phyloP scores from a whole-genome alignment of 192 early-diverging fungal genomes.

The Coemansia umbellata region DNA sequence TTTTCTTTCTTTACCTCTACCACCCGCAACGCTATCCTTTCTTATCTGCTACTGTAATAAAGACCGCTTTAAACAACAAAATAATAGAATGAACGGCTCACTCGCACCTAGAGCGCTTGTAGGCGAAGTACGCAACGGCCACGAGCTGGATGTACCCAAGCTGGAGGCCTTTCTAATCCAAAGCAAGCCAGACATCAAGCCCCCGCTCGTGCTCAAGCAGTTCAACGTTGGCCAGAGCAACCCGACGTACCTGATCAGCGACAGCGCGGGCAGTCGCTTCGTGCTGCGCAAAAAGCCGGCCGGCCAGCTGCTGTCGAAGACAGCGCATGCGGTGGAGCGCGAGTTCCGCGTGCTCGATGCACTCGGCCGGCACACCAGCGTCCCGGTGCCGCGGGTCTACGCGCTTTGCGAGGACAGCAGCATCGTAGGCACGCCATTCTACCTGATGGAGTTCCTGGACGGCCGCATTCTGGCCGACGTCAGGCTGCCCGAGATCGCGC shows the following conservation, averaged over 20 bases:
- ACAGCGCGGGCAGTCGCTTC: conserved; percentile 61
- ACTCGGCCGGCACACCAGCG: conserved; percentile 63
- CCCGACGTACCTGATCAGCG: conserved; percentile 85
- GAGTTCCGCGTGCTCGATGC: conserved; percentile 81
- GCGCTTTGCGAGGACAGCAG: conserved; percentile 80
- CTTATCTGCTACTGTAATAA: no score
- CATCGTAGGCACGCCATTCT: conserved; percentile 91
- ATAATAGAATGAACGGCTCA: neutral
- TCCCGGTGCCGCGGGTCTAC: conserved; percentile 89
- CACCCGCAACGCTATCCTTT: neutral
- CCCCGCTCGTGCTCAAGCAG: conserved; percentile 72
- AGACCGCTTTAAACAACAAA: neutral
- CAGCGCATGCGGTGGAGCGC: conserved; percentile 89
- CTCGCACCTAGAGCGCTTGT: conserved; percentile 13
- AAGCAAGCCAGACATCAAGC: conserved; percentile 51
- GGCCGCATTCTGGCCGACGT: conserved; percentile 81
- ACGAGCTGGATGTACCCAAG: conserved; percentile 57
- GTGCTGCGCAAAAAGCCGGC: conserved; percentile 93
- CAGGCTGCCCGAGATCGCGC: conserved; percentile 53
- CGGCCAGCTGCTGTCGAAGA: conserved; percentile 76
- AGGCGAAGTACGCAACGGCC: conserved; percentile 40
- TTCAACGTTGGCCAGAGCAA: conserved; percentile 93
- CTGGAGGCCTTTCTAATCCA: conserved; percentile 61
- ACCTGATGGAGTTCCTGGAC: conserved; percentile 92
- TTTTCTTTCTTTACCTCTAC: conserved; percentile 6